Evolutionary conservation across 2,329 filamentous ascomycete species (phyloP), one percentile per base, ranked within the genome.

Genomic region (Gaeumannomyces tritici): DNA sequence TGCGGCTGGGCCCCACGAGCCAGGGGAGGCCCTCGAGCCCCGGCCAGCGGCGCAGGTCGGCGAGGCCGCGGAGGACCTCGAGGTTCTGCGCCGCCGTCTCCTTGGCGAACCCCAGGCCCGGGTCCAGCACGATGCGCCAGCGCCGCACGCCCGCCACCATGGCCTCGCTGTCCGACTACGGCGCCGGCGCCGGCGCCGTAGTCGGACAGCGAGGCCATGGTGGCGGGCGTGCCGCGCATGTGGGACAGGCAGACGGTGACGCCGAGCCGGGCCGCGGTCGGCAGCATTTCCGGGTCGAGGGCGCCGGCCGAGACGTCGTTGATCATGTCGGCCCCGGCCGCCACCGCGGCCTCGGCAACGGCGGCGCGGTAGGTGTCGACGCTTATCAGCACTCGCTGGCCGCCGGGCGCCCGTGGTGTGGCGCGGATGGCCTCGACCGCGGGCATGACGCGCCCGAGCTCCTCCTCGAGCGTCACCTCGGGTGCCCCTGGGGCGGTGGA

Each of bases 41-140:
- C 18, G 84, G 83, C 80, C 84, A 87, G 56, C 77, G 75, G 31
- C 87, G 80, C 66, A 96, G 76, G 66, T 86, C 83, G 11, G 80
- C 79, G 35, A 96, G 75, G 1, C 84, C 76, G 11, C 89, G 80
- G 42, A 99, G 77, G 2, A 99, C 77, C 68, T 91, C 86, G 2
- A 97, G 77, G 73, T 97, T 97, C 73, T 97, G 91, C 55, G 82
- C 79, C 62, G 82, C 80, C 21, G 33, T n/a, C 0, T 85, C 87
- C 78, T 99, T 99, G 62, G 95, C 92, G 72, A 99, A 99, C 0
- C 95, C 95, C 35, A 99, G 84, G 0, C 95, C 95, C 0, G 95
- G 95, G 72, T 99, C 95, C 1, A 98, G 84, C 42, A 98, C 87
- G 66, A 99, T 96, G 66, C 93, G 89, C 95, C 95, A 99, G 59